Base-by-base conservation (phyloP, 2,329 filamentous ascomycete species). In the Phaeomoniella chlamydospora region DNA sequence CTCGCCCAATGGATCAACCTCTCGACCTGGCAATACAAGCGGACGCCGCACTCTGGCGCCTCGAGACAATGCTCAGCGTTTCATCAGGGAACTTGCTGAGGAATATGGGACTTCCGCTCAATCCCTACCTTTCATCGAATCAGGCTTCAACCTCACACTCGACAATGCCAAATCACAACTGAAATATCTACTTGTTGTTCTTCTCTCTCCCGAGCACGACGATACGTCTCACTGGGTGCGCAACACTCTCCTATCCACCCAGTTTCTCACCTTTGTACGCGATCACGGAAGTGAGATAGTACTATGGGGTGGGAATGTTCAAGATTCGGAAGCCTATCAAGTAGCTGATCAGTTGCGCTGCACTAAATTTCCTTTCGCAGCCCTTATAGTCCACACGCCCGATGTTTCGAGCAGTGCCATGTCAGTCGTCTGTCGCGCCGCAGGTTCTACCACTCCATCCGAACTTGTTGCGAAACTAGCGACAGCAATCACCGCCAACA, bases 261-360 rank as follows among this genome's bases (percentile, higher is more conserved):
- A 87, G 31, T 77, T 94, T 3, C 67, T 77, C 9, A 62, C 68
- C 4, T 93, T 85, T 49, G 57, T 96, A 46, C 78, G 75, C 43
- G 72, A 88, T 40, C 73, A 81, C 1, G 58, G 67, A 19, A 86
- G 86, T 56, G 81, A 88, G 51, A 72, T 94, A 18, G 65, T 96
- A 22, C 59, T 98, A 2, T 98, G 90, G 90, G 85, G 80, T 29
- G 90, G 90, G 33, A 94, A 86, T 46, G 80, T 96, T 1, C 74
- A 86, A 43, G 90, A 98, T 54, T 80, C 85, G 3, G 90, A 98
- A 60, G 84, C 88, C 4, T 96, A 92, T 56, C 86, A 94, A 54
- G 85, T 94, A 29, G 77, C 86, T n/a, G 71, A 74, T 10, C 85
- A 87, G 32, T 74, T 96, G 43, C 78, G 78, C 46, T 90, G 83